Evolutionary conservation across 1,284 basidiomycete genomes (phyloP).

Genomic region (Cystobasidiaceae sp.): DNA sequence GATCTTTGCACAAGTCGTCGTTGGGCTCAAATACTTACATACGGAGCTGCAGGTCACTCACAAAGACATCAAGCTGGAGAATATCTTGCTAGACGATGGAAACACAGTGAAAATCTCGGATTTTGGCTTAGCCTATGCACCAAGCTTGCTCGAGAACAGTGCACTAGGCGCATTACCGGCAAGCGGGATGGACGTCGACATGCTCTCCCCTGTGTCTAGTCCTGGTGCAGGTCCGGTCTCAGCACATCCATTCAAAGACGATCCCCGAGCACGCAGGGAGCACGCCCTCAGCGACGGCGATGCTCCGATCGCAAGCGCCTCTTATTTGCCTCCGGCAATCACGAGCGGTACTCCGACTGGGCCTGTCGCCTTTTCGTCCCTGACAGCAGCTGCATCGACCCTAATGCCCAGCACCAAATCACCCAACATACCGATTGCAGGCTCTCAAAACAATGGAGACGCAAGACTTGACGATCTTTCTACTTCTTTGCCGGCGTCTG

Average conservation of each 20-base stretch:
- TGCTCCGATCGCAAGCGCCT: neutral
- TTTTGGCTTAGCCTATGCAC: conserved; percentile 64
- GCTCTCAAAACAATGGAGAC: too few relatives aligned
- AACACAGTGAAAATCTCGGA: conserved; percentile 74
- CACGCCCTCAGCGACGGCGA: conserved; percentile 25
- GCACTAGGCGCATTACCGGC: neutral
- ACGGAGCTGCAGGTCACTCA: conserved; percentile 71
- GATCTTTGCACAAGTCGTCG: conserved; percentile 84
- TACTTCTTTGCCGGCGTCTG: conserved; percentile 5
- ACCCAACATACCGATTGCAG: neutral
- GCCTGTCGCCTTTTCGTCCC: conserved; percentile 1
- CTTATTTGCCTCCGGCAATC: conserved; percentile 49
- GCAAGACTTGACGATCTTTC: neutral
- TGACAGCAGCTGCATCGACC: conserved; percentile 11
- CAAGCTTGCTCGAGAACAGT: conserved; percentile 42
- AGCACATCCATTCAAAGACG: conserved; percentile 15
- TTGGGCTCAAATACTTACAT: conserved; percentile 80
- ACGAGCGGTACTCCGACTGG: neutral
- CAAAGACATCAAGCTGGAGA: conserved; percentile 93
- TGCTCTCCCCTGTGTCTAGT: conserved; percentile 33
- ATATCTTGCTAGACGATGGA: conserved; percentile 81
- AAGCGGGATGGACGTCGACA: conserved; percentile 48
- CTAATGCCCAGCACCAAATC: conserved; percentile 2
- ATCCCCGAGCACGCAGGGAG: conserved; percentile 7
- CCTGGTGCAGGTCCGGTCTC: neutral